Base-by-base conservation (phyloP, 1,139 yeast genomes). In the Hyphopichia khmerensis region DNA sequence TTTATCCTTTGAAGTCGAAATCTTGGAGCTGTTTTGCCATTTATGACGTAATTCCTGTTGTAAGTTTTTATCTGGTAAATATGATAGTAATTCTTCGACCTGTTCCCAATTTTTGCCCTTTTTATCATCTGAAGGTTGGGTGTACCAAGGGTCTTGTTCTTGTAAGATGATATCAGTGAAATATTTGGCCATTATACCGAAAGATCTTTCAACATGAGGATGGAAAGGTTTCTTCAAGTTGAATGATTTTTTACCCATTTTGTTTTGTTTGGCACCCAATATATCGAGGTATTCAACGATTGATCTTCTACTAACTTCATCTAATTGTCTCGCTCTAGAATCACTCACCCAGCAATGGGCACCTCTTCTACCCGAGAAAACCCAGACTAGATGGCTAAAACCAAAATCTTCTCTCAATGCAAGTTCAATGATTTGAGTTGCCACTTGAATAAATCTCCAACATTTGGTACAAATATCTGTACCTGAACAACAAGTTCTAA, bases 331-430 rank as follows among this genome's bases (percentile, higher is more conserved):
- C 0, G 97, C 96, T 40, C 91, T 70, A 42, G 79, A 66, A 60
- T 95, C 99, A 63, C 96, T 87, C 21, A 93, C 77, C 99, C 99
- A 93, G 54, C 98, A 95, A 73, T 93, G 99, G 21, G 96, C 96
- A 63, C 99, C 99, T 77, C 99, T 87, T 72, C 99, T 84, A 38
- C 99, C 99, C 0, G 97, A 89, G 60, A 89, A 93, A 2, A 93
- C 96, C 99, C 99, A 93, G 38, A 93, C 71, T 58, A 90, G 70
- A 60, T 89, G 84, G 43, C 82, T 69, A 62, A 89, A 91, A 0
- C 97, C 98, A 65, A 95, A 93, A 63, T 93, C 99, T 40, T 89
- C 88, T 43, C 80, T 69, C 43, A 93, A 69, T 0, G 96, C 85
- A 1, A 65, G 58, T 45, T 87, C 90, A 46, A 95, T 69, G 36